These are phyloP conservation scores for Penicillium crystallinum DNA, from an alignment of 495 filamentous ascomycete genomes.

Conservation along the genomic window DNA sequence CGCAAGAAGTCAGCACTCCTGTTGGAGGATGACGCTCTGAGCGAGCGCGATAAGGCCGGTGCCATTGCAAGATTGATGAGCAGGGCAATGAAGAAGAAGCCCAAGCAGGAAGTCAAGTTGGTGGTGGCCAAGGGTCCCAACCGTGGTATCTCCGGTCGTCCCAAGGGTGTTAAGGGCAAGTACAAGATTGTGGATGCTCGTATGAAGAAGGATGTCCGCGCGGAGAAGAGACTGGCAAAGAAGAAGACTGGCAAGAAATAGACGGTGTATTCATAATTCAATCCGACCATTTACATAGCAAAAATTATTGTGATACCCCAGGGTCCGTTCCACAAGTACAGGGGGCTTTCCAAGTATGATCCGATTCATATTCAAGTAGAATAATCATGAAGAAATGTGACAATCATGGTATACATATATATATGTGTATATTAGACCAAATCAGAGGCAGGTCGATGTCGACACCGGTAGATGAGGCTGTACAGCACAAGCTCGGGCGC, in stretches of 20 bases:
- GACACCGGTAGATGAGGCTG: background rate
- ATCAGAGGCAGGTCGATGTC: background rate
- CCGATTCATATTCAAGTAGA: too few species aligned
- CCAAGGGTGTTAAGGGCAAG: slow-evolving; percentile 85
- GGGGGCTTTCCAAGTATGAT: background rate
- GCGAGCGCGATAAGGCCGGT: slow-evolving; percentile 89
- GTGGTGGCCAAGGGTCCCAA: slow-evolving; percentile 86
- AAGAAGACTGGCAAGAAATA: slow-evolving; percentile 43
- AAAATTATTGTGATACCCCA: slow-evolving; percentile 19
- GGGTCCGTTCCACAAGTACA: slow-evolving; percentile 1
- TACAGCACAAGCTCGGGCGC: background rate
- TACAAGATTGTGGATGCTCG: slow-evolving; percentile 98
- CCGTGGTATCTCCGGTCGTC: slow-evolving; percentile 71
- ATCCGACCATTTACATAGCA: slow-evolving; percentile 7
- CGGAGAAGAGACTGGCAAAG: slow-evolving; percentile 76
- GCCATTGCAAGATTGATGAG: slow-evolving; percentile 77
- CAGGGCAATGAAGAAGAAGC: slow-evolving; percentile 80
- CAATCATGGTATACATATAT: too few species aligned
- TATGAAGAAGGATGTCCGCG: slow-evolving; percentile 97
- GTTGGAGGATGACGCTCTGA: slow-evolving; percentile 82
- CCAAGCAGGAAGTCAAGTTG: slow-evolving; percentile 75
- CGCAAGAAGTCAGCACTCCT: slow-evolving; percentile 89
- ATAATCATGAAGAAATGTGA: too few species aligned
- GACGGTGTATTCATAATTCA: slow-evolving; percentile 14
- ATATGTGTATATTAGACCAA: too few species aligned